Evolutionary conservation across 208 protist species (phyloP).

Genomic region (Strigomonas oncopelti): DNA sequence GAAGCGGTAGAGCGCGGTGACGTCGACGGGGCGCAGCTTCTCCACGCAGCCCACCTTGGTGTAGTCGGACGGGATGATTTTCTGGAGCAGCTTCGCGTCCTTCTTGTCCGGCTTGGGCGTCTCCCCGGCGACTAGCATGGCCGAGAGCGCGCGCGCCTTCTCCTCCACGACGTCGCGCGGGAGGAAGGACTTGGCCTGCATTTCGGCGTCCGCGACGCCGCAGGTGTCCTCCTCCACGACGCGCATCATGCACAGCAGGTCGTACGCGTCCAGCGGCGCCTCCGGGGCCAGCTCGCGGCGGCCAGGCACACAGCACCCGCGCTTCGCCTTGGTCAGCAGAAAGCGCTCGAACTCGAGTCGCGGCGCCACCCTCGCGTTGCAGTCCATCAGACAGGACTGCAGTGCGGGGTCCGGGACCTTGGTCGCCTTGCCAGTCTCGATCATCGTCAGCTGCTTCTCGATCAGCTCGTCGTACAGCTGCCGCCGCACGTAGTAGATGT

Average conservation of each 20-base stretch:
- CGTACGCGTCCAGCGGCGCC: conserved; percentile 65
- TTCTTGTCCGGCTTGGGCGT: conserved; percentile 56
- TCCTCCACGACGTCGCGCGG: conserved; percentile 54
- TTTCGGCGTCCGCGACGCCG: conserved; percentile 68
- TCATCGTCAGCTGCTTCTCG: conserved; percentile 70
- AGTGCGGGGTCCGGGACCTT: conserved; percentile 55
- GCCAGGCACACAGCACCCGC: conserved; percentile 37
- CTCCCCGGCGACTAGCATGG: conserved; percentile 34
- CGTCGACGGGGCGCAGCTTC: conserved; percentile 80
- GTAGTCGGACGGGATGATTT: conserved; percentile 71
- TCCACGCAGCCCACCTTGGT: conserved; percentile 62
- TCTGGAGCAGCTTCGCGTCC: conserved; percentile 72
- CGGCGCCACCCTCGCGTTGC: conserved; percentile 39
- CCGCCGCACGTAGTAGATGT: conserved; percentile 80
- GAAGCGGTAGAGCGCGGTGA: conserved; percentile 76
- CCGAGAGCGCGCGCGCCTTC: conserved; percentile 44
- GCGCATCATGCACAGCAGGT: conserved; percentile 89
- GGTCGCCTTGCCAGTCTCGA: conserved; percentile 73
- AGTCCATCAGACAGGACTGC: conserved; percentile 49
- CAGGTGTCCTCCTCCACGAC: conserved; percentile 71
- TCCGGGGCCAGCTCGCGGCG: conserved; percentile 71
- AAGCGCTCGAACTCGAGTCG: conserved; percentile 63
- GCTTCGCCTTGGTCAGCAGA: conserved; percentile 56
- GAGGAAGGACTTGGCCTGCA: conserved; percentile 71
- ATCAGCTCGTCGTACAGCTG: conserved; percentile 76